These are phyloP conservation scores for Aspergillus intermedius DNA, from an alignment of 2,329 filamentous ascomycete genomes.

Conservation along the genomic window DNA sequence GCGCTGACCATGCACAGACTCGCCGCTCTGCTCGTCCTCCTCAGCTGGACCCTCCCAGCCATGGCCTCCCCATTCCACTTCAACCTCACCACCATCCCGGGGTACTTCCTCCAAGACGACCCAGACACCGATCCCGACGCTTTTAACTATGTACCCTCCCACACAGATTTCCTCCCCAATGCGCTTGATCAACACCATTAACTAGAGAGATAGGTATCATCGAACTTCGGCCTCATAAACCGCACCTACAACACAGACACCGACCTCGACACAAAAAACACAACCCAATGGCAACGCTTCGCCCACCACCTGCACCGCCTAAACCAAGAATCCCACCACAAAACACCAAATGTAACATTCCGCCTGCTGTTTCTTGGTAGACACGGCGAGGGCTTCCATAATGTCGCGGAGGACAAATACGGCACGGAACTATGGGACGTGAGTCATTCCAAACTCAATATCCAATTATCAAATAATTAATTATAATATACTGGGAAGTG, in stretches of 20 bases:
- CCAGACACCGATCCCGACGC: slow-evolving; percentile 38
- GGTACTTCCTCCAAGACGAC: slow-evolving; percentile 49
- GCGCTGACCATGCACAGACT: slow-evolving; percentile 1
- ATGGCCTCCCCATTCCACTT: not conserved
- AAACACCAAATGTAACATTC: slow-evolving; percentile 38
- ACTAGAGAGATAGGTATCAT: slow-evolving; percentile 23
- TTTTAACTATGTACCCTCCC: slow-evolving; percentile 42
- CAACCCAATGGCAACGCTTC: slow-evolving; percentile 53
- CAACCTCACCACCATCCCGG: slow-evolving; percentile 30
- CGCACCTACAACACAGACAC: slow-evolving; percentile 39
- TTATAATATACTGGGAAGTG: slow-evolving; percentile 27
- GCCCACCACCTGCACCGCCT: slow-evolving; percentile 41
- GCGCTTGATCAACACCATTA: not conserved
- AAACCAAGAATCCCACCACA: slow-evolving; percentile 28
- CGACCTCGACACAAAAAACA: slow-evolving; percentile 20
- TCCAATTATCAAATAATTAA: no score
- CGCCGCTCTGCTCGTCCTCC: slow-evolving; percentile 6
- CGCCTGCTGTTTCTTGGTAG: slow-evolving; percentile 54
- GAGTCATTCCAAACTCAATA: slow-evolving; percentile 15
- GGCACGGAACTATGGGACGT: slow-evolving; percentile 56
- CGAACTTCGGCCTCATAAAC: slow-evolving; percentile 46
- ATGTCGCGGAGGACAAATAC: slow-evolving; percentile 54
- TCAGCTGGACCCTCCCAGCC: not conserved
- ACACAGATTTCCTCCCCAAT: not conserved
- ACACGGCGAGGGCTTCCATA: slow-evolving; percentile 57